Evolutionary conservation across 2,329 filamentous ascomycete genomes (phyloP).

Genomic region (Gnomoniopsis sp.): DNA sequence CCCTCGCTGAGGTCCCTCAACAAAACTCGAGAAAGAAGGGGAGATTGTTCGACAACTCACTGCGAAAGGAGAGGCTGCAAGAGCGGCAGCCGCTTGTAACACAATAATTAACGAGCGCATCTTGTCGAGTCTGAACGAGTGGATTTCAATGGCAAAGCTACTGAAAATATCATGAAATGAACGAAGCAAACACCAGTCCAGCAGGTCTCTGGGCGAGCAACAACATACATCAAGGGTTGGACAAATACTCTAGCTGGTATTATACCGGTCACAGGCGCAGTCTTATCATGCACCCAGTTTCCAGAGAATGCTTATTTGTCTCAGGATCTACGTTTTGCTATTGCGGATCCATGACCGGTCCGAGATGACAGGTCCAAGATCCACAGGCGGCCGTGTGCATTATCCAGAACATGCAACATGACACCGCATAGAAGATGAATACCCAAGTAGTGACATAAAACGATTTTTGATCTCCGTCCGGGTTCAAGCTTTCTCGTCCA

Average conservation of each 20-base stretch:
- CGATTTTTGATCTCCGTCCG: neutral
- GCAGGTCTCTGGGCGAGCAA: neutral
- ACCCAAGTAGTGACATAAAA: neutral
- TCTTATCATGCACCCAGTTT: neutral
- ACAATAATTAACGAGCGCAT: constrained; percentile 1
- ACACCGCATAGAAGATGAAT: neutral
- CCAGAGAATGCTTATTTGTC: neutral
- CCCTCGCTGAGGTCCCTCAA: no score
- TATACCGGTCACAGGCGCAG: neutral
- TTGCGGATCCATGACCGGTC: constrained; percentile 1
- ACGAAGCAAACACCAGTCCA: neutral
- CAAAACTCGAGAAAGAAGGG: neutral
- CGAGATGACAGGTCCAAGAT: neutral
- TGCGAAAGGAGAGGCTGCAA: constrained; percentile 7
- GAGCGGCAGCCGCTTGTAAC: neutral
- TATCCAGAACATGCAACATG: neutral
- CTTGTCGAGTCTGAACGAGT: neutral
- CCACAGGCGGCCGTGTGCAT: neutral
- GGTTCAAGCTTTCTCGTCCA: neutral
- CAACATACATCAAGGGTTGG: neutral
- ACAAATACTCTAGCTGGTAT: neutral
- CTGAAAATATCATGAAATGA: neutral
- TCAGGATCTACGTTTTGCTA: neutral
- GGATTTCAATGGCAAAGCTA: no score
- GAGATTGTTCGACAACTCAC: neutral